Conservation (phyloP, 257 asterid genomes). For the Avicennia marina region DNA sequence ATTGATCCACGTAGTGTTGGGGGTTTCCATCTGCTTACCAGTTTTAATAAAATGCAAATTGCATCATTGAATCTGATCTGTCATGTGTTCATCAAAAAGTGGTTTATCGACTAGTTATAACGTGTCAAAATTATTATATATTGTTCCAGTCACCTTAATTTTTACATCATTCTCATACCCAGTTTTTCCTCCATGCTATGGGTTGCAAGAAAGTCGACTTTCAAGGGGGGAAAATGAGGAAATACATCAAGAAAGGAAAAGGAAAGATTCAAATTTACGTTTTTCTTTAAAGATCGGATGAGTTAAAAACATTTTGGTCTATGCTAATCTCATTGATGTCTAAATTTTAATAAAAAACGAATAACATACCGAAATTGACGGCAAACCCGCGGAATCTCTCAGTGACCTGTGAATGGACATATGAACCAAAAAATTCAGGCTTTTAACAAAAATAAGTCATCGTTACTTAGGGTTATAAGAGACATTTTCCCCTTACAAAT, state of each 20-base stretch:
- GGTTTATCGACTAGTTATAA: constrained; percentile 7
- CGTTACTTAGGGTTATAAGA: too few relatives aligned
- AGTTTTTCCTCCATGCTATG: background rate
- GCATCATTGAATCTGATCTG: constrained; percentile 14
- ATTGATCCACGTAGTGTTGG: constrained; percentile 20
- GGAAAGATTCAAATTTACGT: background rate
- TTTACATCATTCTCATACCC: constrained; percentile 11
- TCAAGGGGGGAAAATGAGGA: background rate
- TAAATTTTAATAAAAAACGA: too few relatives aligned
- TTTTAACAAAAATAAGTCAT: too few relatives aligned
- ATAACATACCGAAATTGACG: too few relatives aligned
- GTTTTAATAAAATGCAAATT: constrained; percentile 9
- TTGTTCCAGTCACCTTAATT: constrained; percentile 9
- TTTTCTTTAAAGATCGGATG: too few relatives aligned
- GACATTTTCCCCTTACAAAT: too few relatives aligned
- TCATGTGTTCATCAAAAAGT: constrained; percentile 13
- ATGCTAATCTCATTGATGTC: too few relatives aligned
- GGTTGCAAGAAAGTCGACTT: background rate
- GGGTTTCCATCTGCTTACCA: background rate
- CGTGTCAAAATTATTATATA: background rate
- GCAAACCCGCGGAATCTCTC: too few relatives aligned
- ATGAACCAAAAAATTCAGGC: too few relatives aligned
- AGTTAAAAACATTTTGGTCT: too few relatives aligned
- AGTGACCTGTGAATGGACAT: too few relatives aligned
- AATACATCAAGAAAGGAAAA: background rate